A percentile compares a stretch with the other conserved stretches of the same genome.
These are phyloP conservation scores for Babesia ovata DNA, from an alignment of 169 alveolate species.

Conservation along the genomic window DNA sequence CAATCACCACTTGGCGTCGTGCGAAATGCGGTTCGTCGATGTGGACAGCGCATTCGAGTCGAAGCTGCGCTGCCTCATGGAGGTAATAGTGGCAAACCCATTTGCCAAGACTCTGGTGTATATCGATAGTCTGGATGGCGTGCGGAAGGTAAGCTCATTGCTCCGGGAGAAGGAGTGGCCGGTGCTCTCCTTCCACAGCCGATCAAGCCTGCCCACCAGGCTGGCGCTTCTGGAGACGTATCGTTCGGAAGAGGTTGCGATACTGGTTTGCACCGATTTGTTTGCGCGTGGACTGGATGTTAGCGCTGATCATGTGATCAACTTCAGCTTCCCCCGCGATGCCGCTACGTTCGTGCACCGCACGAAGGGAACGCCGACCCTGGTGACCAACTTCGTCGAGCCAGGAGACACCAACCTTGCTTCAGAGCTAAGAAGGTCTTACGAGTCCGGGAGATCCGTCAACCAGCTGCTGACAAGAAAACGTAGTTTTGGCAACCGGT, in stretches of 20 bases:
- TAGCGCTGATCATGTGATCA: conserved; percentile 68
- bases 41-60: conserved; percentile 19
- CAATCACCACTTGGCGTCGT: conserved; percentile 21
- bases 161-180: conserved; percentile 74
- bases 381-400: conserved; percentile 30
- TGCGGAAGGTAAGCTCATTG: conserved; percentile 2
- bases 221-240: conserved; percentile 70
- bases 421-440: conserved; percentile 9
- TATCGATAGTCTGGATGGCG: conserved; percentile 17
- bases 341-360: conserved; percentile 74
- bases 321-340: conserved; percentile 73
- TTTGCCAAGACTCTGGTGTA: conserved; percentile 45
- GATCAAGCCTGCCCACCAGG: conserved; percentile 71
- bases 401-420: conserved; percentile 14
- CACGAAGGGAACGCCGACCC: conserved; percentile 21
- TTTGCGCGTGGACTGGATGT: conserved; percentile 73
- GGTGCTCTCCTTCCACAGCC: conserved; percentile 71
- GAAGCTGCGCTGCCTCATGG: conserved; percentile 18
- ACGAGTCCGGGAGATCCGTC: conserved; percentile 8
- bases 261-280: conserved; percentile 74
- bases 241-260: conserved; percentile 42
- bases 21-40: neutral
- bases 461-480: conserved; percentile 53
- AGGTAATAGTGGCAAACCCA: conserved; percentile 39
- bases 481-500: conserved; percentile 34